Evolutionary conservation across 2,329 filamentous ascomycete species (phyloP).

Genomic region (Claviceps citrina): DNA sequence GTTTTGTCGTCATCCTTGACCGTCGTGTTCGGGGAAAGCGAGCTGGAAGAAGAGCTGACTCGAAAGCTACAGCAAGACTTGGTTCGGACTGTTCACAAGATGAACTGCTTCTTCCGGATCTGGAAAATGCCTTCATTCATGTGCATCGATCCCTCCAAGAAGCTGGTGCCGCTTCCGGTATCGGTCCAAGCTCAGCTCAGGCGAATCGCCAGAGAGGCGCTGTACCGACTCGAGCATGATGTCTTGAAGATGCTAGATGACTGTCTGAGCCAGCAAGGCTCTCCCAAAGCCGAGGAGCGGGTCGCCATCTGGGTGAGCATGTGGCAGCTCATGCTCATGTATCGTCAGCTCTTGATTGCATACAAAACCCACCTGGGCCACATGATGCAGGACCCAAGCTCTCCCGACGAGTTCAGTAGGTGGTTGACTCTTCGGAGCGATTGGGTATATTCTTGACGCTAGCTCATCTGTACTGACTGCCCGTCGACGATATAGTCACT

Average conservation of each 20-base stretch:
- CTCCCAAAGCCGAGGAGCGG: constrained; percentile 24
- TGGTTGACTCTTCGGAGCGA: not conserved
- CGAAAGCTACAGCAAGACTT: constrained; percentile 23
- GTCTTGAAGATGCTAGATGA: constrained; percentile 26
- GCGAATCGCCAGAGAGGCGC: constrained; percentile 22
- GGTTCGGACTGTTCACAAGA: constrained; percentile 27
- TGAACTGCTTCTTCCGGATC: constrained; percentile 36
- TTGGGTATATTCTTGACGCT: not conserved
- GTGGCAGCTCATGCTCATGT: constrained; percentile 35
- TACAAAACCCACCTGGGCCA: constrained; percentile 16
- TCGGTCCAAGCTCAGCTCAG: constrained; percentile 26
- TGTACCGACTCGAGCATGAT: constrained; percentile 23
- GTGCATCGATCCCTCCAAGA: constrained; percentile 24
- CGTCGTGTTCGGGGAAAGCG: not conserved
- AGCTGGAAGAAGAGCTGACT: constrained; percentile 8
- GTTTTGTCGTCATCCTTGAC: not conserved
- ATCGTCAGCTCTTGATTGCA: constrained; percentile 25
- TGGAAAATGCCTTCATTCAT: constrained; percentile 29
- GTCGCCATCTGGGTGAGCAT: constrained; percentile 32
- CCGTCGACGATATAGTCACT: constrained; percentile 7
- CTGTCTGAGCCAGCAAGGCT: constrained; percentile 22
- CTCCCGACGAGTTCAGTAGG: constrained; percentile 10
- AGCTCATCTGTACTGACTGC: not conserved
- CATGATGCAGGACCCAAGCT: constrained; percentile 10
- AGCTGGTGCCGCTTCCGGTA: constrained; percentile 21